Evolutionary conservation across 306 rosid genomes (phyloP), one percentile per base, ranked within the genome.

Genomic region (Quercus alba): DNA sequence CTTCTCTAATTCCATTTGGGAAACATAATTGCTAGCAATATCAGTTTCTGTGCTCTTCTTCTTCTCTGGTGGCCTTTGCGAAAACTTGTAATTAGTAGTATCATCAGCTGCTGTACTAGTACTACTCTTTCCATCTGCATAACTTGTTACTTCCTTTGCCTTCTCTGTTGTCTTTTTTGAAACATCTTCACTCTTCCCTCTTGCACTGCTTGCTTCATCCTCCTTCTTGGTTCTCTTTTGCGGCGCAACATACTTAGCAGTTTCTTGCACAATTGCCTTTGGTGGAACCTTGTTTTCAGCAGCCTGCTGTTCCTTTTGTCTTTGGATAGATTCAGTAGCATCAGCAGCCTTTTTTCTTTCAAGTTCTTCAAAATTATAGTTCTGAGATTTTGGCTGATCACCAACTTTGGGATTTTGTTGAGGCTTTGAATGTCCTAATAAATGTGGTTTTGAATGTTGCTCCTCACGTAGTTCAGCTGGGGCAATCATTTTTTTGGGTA

Each of bases 401-500:
- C 46, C 56, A 6, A 25, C 41, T 73, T 51, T 13, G 38, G 82
- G 11, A 59, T 63, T 59, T 6, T 62, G 79, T 14, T 63, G 73
- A 17, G 82, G 66, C 54, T 52, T 14, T 57, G 66, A 4, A 49
- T 10, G 17, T 49, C 52, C 56, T 82, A 61, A 56, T 61, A 69
- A 15, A 1, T 56, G 61, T 62, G 82, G 52, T 30, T 31, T 71
- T 25, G 74, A 72, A 73, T n/a, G 21, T 0, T 23, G 76, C 46
- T 2, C 46, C 11, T 2, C 46, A 1, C 14, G 62, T 5, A 79
- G 79, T 54, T 75, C 68, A 23, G 64, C 56, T 2, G 81, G 77
- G 18, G 79, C 58, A 20, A 69, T 77, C 4, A 59, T 30, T 52
- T 89, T 91, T 52, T 89, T 91, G 1, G 94, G 90, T 3, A 85